A percentile compares a stretch with the other conserved stretches of the same genome.
Evolutionary conservation across 2,329 filamentous ascomycete species (phyloP).

Genomic region (Colletotrichum kahawae): DNA sequence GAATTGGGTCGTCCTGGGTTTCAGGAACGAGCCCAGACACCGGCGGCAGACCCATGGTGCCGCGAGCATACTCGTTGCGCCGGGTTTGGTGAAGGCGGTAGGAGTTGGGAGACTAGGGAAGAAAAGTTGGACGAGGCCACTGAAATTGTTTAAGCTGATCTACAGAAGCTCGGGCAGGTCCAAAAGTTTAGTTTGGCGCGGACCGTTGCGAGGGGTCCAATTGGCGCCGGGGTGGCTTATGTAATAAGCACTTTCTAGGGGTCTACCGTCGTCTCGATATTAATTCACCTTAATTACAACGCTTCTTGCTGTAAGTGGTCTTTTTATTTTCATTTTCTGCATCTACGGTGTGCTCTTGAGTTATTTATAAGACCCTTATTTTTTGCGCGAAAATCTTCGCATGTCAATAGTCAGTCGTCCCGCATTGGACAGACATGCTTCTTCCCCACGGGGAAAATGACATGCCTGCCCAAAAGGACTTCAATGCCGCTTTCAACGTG

Average conservation of each 20-base stretch:
- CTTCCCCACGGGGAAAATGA: background rate
- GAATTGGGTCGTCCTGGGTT: constrained; percentile 32
- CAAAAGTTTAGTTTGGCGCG: background rate
- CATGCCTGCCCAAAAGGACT: background rate
- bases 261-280: background rate
- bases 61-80: constrained; percentile 34
- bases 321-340: background rate
- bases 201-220: background rate
- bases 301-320: background rate
- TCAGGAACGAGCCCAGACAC: constrained; percentile 46
- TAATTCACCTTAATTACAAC: background rate
- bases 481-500: background rate
- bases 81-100: background rate
- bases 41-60: constrained; percentile 59
- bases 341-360: background rate
- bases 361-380: rapidly evolving
- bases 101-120: background rate
- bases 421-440: background rate
- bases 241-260: background rate
- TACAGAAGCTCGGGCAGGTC: background rate
- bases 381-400: background rate
- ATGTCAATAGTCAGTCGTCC: background rate
- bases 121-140: background rate
- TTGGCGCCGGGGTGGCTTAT: background rate
- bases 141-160: background rate